Base-by-base conservation (phyloP, 1,139 yeast genomes). In the Maudiozyma humilis region DNA sequence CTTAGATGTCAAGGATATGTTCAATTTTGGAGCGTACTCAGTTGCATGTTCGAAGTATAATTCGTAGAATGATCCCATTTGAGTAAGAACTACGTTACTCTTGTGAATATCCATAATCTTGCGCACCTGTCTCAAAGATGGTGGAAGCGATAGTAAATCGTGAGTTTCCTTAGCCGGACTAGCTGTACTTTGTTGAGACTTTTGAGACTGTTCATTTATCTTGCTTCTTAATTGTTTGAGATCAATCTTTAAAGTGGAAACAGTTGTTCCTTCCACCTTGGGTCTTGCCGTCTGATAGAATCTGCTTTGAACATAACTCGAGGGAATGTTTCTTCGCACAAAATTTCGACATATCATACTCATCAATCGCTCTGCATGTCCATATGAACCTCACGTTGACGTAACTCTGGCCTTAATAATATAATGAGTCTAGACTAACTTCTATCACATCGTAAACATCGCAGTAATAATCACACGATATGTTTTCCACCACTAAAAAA, bases 11-110 rank as follows among this genome's bases (percentile, higher is more conserved):
- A 78, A 63, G 38, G 76, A 73, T 25, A 91, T 65, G 32, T 89
- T 89, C 42, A 91, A 64, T 46, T 76, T 65, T 1, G 85, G 82
- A 0, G 87, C 95, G 60, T 73, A 81, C 33, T 70, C 71, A 20
- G 77, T 76, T 0, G 97, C 97, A 52, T 88, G 95, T 41, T 88
- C 89, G 56, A 84, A 87, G 59, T 89, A 89, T 6, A 89, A 65
- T 56, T 88, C 97, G 58, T 86, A 91, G 63, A 91, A 91, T 32
- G 93, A 78, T 0, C 96, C 91, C 66, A 91, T 94, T 57, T 88
- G 95, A 1, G 93, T 80, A 36, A 91, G 64, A 10, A 91, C 83
- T 1, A 89, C 88, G 47, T 87, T 78, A 1, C 77, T 83, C 4
- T 80, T 78, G 53, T 77, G 70, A 36, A 61, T 54, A 37, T 72